Conservation (phyloP, 208 protist species). For the Naegleria gruberi region DNA sequence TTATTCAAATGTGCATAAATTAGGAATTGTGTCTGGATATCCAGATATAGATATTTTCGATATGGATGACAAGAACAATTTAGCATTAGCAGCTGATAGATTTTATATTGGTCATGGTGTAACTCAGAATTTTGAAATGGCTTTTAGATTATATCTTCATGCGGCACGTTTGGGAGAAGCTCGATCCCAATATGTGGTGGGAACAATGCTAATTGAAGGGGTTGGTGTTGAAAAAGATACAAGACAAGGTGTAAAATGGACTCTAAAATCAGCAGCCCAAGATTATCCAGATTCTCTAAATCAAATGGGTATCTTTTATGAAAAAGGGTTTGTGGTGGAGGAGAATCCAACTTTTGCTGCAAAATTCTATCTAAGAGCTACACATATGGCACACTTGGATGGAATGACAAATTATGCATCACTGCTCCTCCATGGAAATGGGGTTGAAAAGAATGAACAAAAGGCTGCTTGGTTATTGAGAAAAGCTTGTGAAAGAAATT, state of each 20-base stretch:
- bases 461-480: background rate
- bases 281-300: background rate
- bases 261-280: background rate
- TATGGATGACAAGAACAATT: background rate
- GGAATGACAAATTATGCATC: background rate
- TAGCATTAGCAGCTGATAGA: background rate
- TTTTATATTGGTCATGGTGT: background rate
- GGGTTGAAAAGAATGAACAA: background rate
- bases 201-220: background rate
- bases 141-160: background rate
- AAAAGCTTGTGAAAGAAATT: background rate
- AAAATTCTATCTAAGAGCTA: background rate
- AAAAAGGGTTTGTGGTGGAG: background rate
- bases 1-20: background rate
- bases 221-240: background rate
- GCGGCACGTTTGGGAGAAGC: background rate
- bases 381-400: background rate
- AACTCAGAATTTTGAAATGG: background rate
- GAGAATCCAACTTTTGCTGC: background rate
- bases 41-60: background rate
- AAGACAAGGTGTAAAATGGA: background rate
- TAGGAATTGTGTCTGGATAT: background rate
- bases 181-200: background rate
- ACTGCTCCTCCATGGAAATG: background rate
- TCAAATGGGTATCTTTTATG: constrained; percentile 12